Evolutionary conservation across 2,329 filamentous ascomycete species (phyloP).

Genomic region (Diaporthe sp.): DNA sequence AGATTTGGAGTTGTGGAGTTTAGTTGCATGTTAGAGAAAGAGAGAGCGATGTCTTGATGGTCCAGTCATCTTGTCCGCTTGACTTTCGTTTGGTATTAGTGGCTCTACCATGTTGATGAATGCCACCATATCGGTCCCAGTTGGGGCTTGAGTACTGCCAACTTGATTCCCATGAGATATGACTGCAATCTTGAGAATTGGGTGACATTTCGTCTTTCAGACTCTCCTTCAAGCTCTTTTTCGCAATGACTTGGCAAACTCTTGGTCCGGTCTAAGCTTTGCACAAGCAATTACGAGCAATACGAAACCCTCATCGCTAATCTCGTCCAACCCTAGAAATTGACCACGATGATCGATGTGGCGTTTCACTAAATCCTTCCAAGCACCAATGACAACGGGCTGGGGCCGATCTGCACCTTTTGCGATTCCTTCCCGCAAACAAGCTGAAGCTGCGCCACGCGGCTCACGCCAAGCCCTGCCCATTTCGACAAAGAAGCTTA

Average conservation of each 20-base stretch:
- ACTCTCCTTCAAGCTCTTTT: neutral
- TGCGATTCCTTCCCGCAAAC: slow-evolving; percentile 9
- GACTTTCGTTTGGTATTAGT: neutral
- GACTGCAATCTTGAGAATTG: neutral
- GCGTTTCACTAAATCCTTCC: neutral
- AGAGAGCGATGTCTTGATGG: neutral
- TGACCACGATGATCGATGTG: neutral
- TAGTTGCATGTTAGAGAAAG: neutral
- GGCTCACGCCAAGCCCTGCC: slow-evolving; percentile 9
- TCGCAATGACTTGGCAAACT: neutral
- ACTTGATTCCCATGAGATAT: neutral
- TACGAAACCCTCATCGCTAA: neutral
- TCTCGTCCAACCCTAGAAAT: neutral
- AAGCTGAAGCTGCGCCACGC: slow-evolving; percentile 23
- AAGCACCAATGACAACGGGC: neutral
- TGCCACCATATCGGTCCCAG: neutral
- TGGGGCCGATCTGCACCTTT: neutral
- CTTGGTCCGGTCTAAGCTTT: neutral
- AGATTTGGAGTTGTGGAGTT: slow-evolving; percentile 15
- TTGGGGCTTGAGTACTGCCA: neutral
- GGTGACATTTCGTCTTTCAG: neutral
- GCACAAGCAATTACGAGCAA: neutral
- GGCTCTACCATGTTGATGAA: slow-evolving; percentile 13
- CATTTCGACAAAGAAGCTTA: neutral
- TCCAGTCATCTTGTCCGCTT: neutral